Evolutionary conservation across 176 grass and related monocot genomes (phyloP), one percentile per base, ranked within the genome.

Genomic region (Bonia amplexicaulis): DNA sequence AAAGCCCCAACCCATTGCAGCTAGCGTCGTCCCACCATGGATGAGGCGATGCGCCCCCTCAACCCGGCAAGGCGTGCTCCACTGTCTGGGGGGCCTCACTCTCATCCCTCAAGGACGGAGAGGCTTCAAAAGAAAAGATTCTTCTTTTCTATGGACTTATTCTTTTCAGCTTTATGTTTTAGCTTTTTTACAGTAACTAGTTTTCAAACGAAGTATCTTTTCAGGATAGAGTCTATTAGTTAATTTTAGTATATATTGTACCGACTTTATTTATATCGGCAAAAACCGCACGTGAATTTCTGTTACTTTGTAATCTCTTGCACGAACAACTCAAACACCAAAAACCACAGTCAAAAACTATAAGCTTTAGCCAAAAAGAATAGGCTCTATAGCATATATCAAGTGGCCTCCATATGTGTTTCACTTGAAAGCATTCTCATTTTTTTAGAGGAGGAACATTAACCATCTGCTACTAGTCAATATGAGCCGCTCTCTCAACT

Each of bases 1-100:
- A 54, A 27, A 37, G 41, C 54, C 27, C 20, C 51, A 70, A 71
- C 82, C 88, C 7, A 71, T 65, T 71, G 35, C 62, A 85, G 31
- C 31, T 33, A 33, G 77, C 52, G 49, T 4, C 25, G 41, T n/a
- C 59, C 79, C 71, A 16, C 61, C n/a, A 77, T 77, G 72, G 77
- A 82, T 47, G 37, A 69, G 64, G 71, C 22, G 42, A 77, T 78
- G 88, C 20, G 65, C 72, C 78, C 72, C 73, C 65, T 48, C 65
- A 58, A 45, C 46, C 88, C 57, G 84, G 65, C 88, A 86, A 78
- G 64, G 77, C 53, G 82, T 89, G 77, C 82, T 82, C 54, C 82
- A 64, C 53, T 60, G 4, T 60, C 10, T 5, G 49, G 41, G 41
- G 66, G 9, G 5, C 20, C 71, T 23, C 66, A 0, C 27, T 37